A percentile compares a stretch with the other conserved stretches of the same genome.
These are phyloP conservation scores for Vararia minispora DNA, from an alignment of 768 basidiomycete genomes.

Conservation along the genomic window DNA sequence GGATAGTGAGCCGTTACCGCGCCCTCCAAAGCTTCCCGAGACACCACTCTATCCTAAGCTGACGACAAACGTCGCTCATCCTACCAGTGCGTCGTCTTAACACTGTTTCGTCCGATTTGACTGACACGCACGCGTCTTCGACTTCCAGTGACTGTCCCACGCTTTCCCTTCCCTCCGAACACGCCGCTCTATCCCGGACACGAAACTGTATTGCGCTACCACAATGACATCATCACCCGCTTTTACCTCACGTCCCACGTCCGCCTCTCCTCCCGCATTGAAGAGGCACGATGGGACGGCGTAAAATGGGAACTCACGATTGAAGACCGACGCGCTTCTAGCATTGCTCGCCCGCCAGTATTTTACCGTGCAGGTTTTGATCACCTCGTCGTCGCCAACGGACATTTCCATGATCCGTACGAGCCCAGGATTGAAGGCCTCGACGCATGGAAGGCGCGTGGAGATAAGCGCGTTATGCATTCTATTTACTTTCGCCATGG, in stretches of 20 bases:
- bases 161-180: conserved; percentile 37
- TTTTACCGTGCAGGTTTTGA: conserved; percentile 35
- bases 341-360: too few species aligned
- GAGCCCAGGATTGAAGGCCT: conserved; percentile 35
- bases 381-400: conserved; percentile 45
- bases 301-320: conserved; percentile 34
- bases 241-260: conserved; percentile 30
- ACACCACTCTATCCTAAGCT: conserved; percentile 44
- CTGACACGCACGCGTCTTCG: not conserved
- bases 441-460: conserved; percentile 32
- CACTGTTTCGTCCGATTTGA: not conserved
- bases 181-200: conserved; percentile 42
- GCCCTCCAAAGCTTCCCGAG: conserved; percentile 38
- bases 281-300: conserved; percentile 34
- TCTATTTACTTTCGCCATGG: conserved; percentile 44
- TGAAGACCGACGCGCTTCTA: conserved; percentile 8
- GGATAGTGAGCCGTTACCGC: conserved; percentile 18
- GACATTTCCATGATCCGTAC: conserved; percentile 42
- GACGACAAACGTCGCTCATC: conserved; percentile 43
- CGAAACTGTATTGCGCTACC: conserved; percentile 35
- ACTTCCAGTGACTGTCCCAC: conserved; percentile 36
- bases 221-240: conserved; percentile 28
- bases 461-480: conserved; percentile 31
- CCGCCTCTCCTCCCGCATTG: conserved; percentile 30
- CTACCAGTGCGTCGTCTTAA: conserved; percentile 22